phyloP scores from a whole-genome alignment of 2,329 filamentous ascomycete genomes.

The Venturiaceae sp. region DNA sequence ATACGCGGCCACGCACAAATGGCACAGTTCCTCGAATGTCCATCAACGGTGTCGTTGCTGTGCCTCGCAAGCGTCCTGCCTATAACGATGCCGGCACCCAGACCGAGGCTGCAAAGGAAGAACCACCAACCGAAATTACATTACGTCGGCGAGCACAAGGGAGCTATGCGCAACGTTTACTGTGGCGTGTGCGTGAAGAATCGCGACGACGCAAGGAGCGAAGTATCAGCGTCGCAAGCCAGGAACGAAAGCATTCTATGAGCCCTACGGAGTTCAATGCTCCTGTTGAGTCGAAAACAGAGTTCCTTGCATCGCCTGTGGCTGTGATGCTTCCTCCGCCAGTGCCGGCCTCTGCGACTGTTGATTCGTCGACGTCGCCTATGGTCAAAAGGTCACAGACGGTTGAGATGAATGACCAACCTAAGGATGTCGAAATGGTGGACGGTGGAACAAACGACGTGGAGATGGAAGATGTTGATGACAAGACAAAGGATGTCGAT shows the following conservation, averaged over 20 bases:
- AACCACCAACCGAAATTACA: neutral
- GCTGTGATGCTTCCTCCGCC: conserved; percentile 6
- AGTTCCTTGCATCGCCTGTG: neutral
- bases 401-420: neutral
- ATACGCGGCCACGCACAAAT: neutral
- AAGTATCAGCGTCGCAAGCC: conserved; percentile 2
- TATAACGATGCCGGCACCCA: conserved; percentile 17
- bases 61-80: conserved; percentile 23
- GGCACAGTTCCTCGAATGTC: neutral
- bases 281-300: conserved; percentile 11
- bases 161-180: conserved; percentile 26
- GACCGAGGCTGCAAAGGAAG: conserved; percentile 14
- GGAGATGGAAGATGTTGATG: neutral
- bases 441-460: conserved; percentile 18
- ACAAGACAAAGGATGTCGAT: neutral
- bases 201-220: conserved; percentile 19
- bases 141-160: conserved; percentile 11
- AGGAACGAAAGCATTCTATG: conserved; percentile 24
- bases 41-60: conserved; percentile 13
- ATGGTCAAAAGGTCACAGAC: neutral
- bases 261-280: conserved; percentile 22
- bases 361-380: neutral
- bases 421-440: conserved; percentile 36
- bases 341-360: neutral
- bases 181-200: conserved; percentile 27